Evolutionary conservation across 1,284 basidiomycete species (phyloP).

Genomic region (Uromyces viciae-fabae): DNA sequence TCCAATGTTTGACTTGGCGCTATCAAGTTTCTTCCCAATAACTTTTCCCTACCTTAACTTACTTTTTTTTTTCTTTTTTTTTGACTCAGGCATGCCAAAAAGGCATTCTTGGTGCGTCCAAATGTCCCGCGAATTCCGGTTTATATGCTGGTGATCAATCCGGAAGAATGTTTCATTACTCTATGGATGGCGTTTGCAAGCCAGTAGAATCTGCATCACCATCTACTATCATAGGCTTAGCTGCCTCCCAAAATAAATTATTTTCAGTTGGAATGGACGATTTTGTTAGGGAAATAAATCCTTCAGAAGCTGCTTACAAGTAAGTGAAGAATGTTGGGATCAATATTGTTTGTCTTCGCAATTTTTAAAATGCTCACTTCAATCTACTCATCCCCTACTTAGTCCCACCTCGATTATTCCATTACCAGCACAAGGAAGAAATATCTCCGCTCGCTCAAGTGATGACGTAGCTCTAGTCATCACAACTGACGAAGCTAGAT

Average conservation of each 20-base stretch:
- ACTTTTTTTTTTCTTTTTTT: not conserved
- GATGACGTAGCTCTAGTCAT: slow-evolving; percentile 66
- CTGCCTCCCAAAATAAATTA: slow-evolving; percentile 55
- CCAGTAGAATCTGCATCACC: slow-evolving; percentile 49
- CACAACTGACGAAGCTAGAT: slow-evolving; percentile 58
- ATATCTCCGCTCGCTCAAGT: slow-evolving; percentile 64
- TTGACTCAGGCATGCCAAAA: slow-evolving; percentile 36
- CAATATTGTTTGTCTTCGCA: too few species aligned
- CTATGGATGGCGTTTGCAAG: slow-evolving; percentile 56
- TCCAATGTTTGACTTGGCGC: too few species aligned
- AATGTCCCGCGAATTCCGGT: slow-evolving; percentile 18
- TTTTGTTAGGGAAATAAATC: slow-evolving; percentile 66
- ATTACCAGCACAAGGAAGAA: slow-evolving; percentile 68
- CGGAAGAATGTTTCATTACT: slow-evolving; percentile 67
- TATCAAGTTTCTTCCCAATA: not conserved
- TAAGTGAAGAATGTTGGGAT: too few species aligned
- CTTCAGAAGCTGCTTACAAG: slow-evolving; percentile 51
- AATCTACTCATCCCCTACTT: too few species aligned
- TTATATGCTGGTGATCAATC: slow-evolving; percentile 68
- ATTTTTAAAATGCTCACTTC: too few species aligned
- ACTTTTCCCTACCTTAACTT: not conserved
- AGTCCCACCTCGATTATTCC: slow-evolving; percentile 50
- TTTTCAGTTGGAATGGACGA: slow-evolving; percentile 78
- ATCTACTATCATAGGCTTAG: slow-evolving; percentile 28
- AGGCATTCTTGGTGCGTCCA: slow-evolving; percentile 37